phyloP scores from a whole-genome alignment of 768 basidiomycete species.

The Amanita phalloides region DNA sequence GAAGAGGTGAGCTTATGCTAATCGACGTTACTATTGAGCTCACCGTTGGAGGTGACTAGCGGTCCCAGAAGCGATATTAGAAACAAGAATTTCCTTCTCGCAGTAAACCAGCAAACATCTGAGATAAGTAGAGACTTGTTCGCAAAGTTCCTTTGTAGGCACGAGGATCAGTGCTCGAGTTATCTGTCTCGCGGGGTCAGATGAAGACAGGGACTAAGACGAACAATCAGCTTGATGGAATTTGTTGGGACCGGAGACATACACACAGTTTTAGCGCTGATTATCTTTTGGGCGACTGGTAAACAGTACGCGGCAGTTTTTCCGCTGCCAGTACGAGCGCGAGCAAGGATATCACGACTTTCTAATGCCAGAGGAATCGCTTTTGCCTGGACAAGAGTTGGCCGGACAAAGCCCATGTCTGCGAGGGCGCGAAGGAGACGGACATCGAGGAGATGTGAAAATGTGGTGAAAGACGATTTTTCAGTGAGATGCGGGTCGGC shows the following conservation, averaged over 20 bases:
- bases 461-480: conserved; percentile 39
- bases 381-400: conserved; percentile 86
- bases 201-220: conserved; percentile 25
- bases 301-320: conserved; percentile 96
- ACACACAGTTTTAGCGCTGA: conserved; percentile 71
- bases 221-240: neutral
- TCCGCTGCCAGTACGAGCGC: conserved; percentile 91
- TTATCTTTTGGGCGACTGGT: conserved; percentile 81
- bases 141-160: conserved; percentile 86
- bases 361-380: conserved; percentile 90
- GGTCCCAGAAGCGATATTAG: conserved; percentile 71
- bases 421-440: conserved; percentile 85
- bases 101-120: conserved; percentile 64
- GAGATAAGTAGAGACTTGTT: conserved; percentile 75
- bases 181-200: conserved; percentile 32
- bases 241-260: conserved; percentile 8
- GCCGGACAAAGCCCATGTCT: conserved; percentile 80
- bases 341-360: conserved; percentile 82
- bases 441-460: conserved; percentile 74
- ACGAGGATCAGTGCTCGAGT: conserved; percentile 77
- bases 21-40: conserved; percentile 7
- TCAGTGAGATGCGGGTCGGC: conserved; percentile 37
- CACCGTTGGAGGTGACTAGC: conserved; percentile 65
- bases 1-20: neutral
- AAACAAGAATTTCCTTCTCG: conserved; percentile 57